Base-by-base conservation (phyloP, 192 early-diverging fungal species). In the Coemansia guatemalensis region DNA sequence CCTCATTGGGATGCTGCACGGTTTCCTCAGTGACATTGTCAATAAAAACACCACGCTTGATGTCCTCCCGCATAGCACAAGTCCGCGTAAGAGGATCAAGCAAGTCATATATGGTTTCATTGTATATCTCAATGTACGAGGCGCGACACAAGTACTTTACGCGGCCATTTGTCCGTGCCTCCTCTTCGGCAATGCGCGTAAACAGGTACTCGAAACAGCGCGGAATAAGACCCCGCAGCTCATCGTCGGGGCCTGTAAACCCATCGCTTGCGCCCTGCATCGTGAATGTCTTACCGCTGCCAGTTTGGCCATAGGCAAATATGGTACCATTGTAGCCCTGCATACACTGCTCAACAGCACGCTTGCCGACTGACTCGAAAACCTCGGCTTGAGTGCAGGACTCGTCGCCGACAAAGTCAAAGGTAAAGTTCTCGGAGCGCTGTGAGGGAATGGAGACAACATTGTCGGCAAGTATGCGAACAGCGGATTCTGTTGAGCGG, bases 81-180 rank as follows among this genome's bases (percentile, higher is more conserved):
- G 75, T 75, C 22, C 77, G 71, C 33, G 82, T 76, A 6, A 80
- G 68, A 78, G 88, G 81, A 63, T 91, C 92, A 22, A 96, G 82
- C 47, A 96, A 73, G 64, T 96, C 95, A 52, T 87, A 87, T 56
- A 96, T 93, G 53, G 88, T 87, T 73, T 96, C 95, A 69, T 96
- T 95, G 84, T 96, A 96, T 68, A 95, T 95, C 60, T 96, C 93
- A 53, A 96, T 88, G 62, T 94, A 95, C 0, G 93, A 94, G 7
- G 91, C 94, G 41, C 88, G 85, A 71, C 93, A 95, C 44, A 88
- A 78, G 83, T 85, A 92, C 76, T 82, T 87, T 74, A 85, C 77
- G 20, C 67, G 85, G 9, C 71, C 81, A 35, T 66, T 61, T 41
- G 69, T 74, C 50, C 83, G 65, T 0, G 58, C 71, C 53, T 87